A percentile compares a stretch with the other conserved stretches of the same genome.
Conservation (phyloP, 176 grass and related monocot species). For the Elymus sibiricus region DNA sequence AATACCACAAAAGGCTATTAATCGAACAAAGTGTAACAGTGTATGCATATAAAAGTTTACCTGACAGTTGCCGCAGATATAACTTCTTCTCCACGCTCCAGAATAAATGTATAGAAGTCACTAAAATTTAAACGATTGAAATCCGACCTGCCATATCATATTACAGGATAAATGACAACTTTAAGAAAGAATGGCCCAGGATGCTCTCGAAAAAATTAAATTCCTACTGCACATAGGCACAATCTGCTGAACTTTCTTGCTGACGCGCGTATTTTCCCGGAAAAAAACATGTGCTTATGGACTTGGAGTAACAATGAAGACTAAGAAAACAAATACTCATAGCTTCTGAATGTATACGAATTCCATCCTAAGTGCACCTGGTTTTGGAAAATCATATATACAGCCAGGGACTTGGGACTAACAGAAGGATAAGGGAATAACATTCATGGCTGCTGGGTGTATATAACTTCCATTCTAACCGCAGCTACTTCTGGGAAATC, state of each 20-base stretch:
- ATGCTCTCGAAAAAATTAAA: background rate
- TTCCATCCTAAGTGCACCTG: conserved; percentile 9
- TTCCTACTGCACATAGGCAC: conserved; percentile 8
- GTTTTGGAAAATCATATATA: conserved; percentile 4
- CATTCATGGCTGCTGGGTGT: background rate
- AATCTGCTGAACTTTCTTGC: conserved; percentile 4
- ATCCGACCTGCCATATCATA: conserved; percentile 64
- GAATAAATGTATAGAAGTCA: conserved; percentile 88
- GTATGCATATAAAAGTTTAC: conserved; percentile 33
- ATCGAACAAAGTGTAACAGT: background rate
- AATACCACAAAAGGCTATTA: background rate
- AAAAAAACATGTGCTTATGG: conserved; percentile 1
- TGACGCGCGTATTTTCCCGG: background rate
- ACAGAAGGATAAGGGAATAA: conserved; percentile 2
- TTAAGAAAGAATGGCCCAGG: background rate
- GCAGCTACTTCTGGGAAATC: conserved; percentile 16
- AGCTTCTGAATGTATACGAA: conserved; percentile 1
- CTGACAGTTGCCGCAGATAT: conserved; percentile 86
- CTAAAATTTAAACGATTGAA: conserved; percentile 85
- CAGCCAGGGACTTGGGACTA: background rate
- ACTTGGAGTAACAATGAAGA: background rate
- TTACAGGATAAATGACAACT: conserved; percentile 12
- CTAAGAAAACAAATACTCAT: background rate
- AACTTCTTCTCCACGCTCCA: conserved; percentile 91
- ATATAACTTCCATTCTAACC: background rate